Evolutionary conservation across 306 rosid species (phyloP).

Genomic region (Biancaea sappan): DNA sequence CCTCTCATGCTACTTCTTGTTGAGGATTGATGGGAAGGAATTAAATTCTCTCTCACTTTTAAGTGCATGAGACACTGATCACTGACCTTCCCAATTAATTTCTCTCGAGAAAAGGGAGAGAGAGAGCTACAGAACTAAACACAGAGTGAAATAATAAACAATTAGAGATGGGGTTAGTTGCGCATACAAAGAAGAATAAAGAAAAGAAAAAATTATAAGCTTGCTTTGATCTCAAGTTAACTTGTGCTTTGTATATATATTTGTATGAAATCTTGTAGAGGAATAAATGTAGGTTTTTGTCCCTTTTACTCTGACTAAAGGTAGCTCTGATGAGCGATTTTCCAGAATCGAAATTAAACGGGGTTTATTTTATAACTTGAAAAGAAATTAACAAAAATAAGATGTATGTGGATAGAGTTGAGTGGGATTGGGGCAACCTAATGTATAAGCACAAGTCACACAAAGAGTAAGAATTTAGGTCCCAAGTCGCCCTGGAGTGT

Average conservation of each 20-base stretch:
- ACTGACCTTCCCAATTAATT: slow-evolving; percentile 33
- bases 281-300: slow-evolving; percentile 58
- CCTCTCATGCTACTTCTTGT: slow-evolving; percentile 54
- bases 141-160: slow-evolving; percentile 36
- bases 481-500: slow-evolving; percentile 76
- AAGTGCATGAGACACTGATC: slow-evolving; percentile 20
- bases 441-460: slow-evolving; percentile 38
- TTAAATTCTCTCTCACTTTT: slow-evolving; percentile 55
- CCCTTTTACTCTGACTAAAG: slow-evolving; percentile 57
- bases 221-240: slow-evolving; percentile 79
- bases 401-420: slow-evolving; percentile 41
- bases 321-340: slow-evolving; percentile 43
- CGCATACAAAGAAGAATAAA: slow-evolving; percentile 32
- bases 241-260: slow-evolving; percentile 37
- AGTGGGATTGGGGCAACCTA: slow-evolving; percentile 78
- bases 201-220: slow-evolving; percentile 4
- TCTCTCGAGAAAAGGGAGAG: slow-evolving; percentile 34
- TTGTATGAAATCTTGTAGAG: slow-evolving; percentile 62
- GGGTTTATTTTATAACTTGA: slow-evolving; percentile 5
- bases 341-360: slow-evolving; percentile 23
- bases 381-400: slow-evolving; percentile 31
- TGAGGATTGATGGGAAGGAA: slow-evolving; percentile 64
- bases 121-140: slow-evolving; percentile 42
- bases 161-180: slow-evolving; percentile 45
- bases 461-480: slow-evolving; percentile 58